Base-by-base conservation (phyloP, 1,284 basidiomycete species). In the Ganoderma boninense region DNA sequence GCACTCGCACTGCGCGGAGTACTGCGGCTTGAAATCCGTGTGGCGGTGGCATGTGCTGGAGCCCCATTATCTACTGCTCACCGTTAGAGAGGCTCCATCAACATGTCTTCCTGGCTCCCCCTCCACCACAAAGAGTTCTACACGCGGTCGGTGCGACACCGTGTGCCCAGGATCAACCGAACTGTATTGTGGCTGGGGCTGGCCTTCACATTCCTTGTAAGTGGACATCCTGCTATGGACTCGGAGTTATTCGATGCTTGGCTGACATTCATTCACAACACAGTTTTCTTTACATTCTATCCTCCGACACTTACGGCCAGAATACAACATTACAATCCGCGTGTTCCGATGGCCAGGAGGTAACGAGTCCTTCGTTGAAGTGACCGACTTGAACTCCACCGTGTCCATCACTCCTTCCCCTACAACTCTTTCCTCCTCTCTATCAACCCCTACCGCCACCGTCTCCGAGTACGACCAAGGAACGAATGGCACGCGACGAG, bases 401-500 rank as follows among this genome's bases (percentile, higher is more conserved):
- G 67, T 44, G 42, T 74, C 43, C 70, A 69, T 35, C 32, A 18
- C 54, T 20, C 16, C 40, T 59, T 64, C 23, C 42, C 60, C 10
- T 72, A 73, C 72, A 74, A 60, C 67, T 11, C 40, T 16, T 52
- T 38, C 49, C 16, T 62, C 44, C 44, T 20, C n/a, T 18, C 16
- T n/a, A 7, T 16, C 29, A 6, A 26, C 14, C n/a, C 18, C 60
- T 62, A 20, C 69, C 46, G 23, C 40, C 11, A 18, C 38, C 40
- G 46, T 67, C 52, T 67, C 69, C 7, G 64, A 72, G 46, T 43
- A 65, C 57, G 69, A 69, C 29, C 35, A 29, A 46, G 54, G 40
- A 2, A 44, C 54, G 6, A 71, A 75, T 49, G 38, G 66, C 57
- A 72, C 70, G 54, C 64, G 70, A 20, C 69, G 75, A 23, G 80